These are phyloP conservation scores for Haberlea rhodopensis DNA, from an alignment of 257 asterid species.

Conservation along the genomic window DNA sequence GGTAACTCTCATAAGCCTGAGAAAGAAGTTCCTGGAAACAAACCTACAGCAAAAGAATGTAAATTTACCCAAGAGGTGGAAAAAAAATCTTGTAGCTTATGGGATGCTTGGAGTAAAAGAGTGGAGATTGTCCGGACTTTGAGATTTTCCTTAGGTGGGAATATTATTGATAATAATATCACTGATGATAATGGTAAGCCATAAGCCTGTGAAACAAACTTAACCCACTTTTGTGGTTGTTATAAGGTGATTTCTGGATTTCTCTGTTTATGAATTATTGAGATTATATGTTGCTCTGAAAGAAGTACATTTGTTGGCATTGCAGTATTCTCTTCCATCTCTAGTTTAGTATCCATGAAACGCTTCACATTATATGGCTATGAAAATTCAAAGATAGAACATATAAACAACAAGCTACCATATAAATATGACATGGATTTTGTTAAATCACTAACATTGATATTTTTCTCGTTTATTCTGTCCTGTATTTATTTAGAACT, in stretches of 20 bases:
- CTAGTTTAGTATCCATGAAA: background rate
- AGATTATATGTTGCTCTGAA: background rate
- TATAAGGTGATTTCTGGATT: background rate
- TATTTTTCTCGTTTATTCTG: background rate
- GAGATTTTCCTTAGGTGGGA: constrained; percentile 76
- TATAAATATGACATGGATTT: background rate
- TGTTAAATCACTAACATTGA: background rate
- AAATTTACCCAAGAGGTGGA: constrained; percentile 28
- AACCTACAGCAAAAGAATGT: constrained; percentile 27
- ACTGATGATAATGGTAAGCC: constrained; percentile 45
- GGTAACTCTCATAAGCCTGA: constrained; percentile 32
- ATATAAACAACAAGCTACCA: background rate
- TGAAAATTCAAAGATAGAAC: constrained; percentile 1
- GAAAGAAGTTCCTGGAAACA: constrained; percentile 28
- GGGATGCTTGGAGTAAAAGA: constrained; percentile 87
- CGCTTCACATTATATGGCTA: background rate
- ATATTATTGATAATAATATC: constrained; percentile 39
- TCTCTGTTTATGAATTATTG: background rate
- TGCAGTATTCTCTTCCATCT: background rate
- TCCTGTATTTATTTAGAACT: too few species aligned
- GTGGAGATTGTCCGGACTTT: constrained; percentile 77
- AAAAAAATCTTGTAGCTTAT: constrained; percentile 37
- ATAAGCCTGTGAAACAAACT: constrained; percentile 36
- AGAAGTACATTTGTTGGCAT: background rate
- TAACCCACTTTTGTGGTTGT: background rate